A percentile compares a stretch with the other conserved stretches of the same genome.
Conservation (phyloP, 306 rosid species). For the Vicia sativa region DNA sequence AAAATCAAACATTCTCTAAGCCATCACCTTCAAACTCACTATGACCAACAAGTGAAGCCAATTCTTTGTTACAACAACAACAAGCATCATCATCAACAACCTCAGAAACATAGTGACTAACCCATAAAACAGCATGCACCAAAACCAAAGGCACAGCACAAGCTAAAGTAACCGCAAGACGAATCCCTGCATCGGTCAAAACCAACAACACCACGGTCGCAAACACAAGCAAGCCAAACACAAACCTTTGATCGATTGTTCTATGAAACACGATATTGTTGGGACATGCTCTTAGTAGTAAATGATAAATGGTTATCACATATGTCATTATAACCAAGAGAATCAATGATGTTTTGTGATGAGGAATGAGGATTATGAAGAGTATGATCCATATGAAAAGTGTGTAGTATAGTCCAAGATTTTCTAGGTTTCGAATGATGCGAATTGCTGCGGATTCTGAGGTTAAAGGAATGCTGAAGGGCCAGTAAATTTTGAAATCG, state of each 20-base stretch:
- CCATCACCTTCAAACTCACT: conserved; percentile 13
- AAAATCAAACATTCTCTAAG: conserved; percentile 45
- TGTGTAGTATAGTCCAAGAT: conserved; percentile 50
- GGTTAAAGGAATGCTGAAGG: conserved; percentile 53
- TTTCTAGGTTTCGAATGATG: conserved; percentile 46
- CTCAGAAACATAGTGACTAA: conserved; percentile 42
- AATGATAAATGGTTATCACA: conserved; percentile 47
- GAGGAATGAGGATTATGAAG: conserved; percentile 57
- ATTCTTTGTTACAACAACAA: conserved; percentile 38
- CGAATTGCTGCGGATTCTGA: conserved; percentile 55
- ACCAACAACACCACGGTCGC: conserved; percentile 50
- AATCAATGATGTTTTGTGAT: conserved; percentile 51
- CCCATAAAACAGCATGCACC: conserved; percentile 65
- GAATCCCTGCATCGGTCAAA: conserved; percentile 54
- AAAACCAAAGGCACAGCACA: conserved; percentile 50
- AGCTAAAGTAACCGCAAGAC: conserved; percentile 54
- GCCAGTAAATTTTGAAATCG: conserved; percentile 44
- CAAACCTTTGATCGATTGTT: conserved; percentile 45
- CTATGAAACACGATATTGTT: conserved; percentile 47
- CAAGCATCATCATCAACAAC: conserved; percentile 40
- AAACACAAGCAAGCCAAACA: conserved; percentile 46
- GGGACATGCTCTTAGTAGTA: conserved; percentile 49
- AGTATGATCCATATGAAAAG: conserved; percentile 66
- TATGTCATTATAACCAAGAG: conserved; percentile 52
- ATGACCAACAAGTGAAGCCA: conserved; percentile 34